phyloP scores from a whole-genome alignment of 2,329 filamentous ascomycete species.

The Fusarium ramigenum region DNA sequence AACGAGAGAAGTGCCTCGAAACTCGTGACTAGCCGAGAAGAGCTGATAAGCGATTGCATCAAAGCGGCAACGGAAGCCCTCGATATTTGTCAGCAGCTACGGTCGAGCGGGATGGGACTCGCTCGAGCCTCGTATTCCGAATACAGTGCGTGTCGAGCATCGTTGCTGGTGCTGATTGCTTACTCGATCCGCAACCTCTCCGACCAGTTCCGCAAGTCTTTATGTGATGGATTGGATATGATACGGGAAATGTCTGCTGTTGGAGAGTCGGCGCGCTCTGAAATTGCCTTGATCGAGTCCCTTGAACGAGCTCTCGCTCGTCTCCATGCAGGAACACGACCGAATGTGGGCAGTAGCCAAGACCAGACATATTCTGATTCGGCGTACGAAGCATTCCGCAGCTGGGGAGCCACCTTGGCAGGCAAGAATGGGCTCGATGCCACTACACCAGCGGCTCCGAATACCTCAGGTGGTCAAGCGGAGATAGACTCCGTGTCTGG shows the following conservation, averaged over 20 bases:
- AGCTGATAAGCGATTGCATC: conserved; percentile 1
- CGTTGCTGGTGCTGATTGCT: conserved; percentile 1
- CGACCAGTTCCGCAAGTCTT: neutral
- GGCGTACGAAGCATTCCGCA: neutral
- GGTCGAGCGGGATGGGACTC: neutral
- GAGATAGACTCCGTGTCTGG: neutral
- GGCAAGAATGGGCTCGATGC: neutral
- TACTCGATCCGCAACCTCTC: conserved; percentile 4
- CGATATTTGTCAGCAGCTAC: neutral
- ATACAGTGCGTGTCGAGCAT: conserved; percentile 5
- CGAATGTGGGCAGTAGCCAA: neutral
- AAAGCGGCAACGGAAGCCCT: conserved; percentile 6
- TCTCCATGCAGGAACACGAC: neutral
- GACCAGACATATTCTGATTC: neutral
- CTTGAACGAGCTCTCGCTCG: conserved; percentile 1
- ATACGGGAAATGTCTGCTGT: neutral
- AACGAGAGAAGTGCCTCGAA: neutral
- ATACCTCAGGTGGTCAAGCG: neutral
- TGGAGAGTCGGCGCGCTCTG: neutral
- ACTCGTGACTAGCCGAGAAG: neutral
- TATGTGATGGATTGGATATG: neutral
- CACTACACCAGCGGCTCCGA: neutral
- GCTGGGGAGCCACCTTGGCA: neutral
- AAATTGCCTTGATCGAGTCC: conserved; percentile 1
- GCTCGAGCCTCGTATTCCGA: conserved; percentile 4